Evolutionary conservation across 2,329 filamentous ascomycete genomes (phyloP), one percentile per base, ranked within the genome.

Genomic region (Periconia macrospinosa): DNA sequence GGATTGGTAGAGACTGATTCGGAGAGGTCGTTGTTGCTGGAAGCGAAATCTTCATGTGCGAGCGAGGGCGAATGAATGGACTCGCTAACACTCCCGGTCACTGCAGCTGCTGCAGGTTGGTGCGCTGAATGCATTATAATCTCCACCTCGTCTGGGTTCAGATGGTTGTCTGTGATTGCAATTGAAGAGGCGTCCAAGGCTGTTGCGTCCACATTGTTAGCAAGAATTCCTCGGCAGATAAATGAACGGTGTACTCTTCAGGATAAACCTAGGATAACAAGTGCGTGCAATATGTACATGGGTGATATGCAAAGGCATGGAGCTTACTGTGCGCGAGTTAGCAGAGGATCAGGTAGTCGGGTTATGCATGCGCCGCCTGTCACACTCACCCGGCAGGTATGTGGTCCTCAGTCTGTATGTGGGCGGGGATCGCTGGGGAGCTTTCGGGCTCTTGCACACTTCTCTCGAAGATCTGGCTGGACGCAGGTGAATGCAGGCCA

Each of bases 361-460:
- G 23, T 27, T 5, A 27, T 27, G 23, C 23, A 8, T 27, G 23
- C 23, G 8, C 8, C 23, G 23, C 8, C 23, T 27, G 23, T 27
- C 23, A 27, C 23, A 27, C 23, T 27, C 23, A 27, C 23, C 23
- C 23, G 23, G 23, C 85, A 8, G 93, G 93, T 62, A 97, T 97
- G 70, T 92, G 85, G 76, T 97, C 92, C 73, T 97, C 93, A 8
- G 91, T 96, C 65, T 92, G 86, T 65, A 97, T 96, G 69, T 97
- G 93, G 8, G 90, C 87, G 2, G 93, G 93, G 57, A 97, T 94
- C n/a, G 91, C 90, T 1, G 90, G 87, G 2, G 90, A 93, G 56
- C 83, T 86, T 55, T 91, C 88, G 9, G 67, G 66, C 53, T 97
- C 92, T 74, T 97, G 93, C 20, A 97, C 93, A 72, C 92, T 91